Evolutionary conservation across 495 filamentous ascomycete genomes (phyloP), one percentile per base, ranked within the genome.

Genomic region (Talaromyces borbonicus): DNA sequence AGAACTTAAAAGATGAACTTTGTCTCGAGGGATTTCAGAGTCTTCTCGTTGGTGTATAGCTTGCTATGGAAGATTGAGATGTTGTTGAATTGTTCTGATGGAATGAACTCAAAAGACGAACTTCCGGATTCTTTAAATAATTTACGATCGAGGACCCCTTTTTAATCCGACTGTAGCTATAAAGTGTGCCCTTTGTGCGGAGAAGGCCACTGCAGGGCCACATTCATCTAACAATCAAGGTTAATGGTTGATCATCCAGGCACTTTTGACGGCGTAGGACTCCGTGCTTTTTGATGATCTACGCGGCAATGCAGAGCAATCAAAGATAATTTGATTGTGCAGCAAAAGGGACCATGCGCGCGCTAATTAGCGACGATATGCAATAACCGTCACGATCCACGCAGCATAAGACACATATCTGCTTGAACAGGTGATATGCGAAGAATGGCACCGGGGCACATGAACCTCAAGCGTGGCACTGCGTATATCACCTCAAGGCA

Each of bases 11-110:
- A 30, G 26, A 23, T 11, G 33, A 8, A 40, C 16, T n/a, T n/a
- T n/a, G n/a, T n/a, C n/a, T n/a, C n/a, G n/a, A 29, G n/a, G 11
- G 11, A 33, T 8, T 22, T 36, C 12, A 14, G 15, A 15, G 6
- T 44, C 8, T 44, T n/a, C 29, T 46, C 36, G 22, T 24, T 20
- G 24, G 27, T 50, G 55, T 50, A 27, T 46, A 16, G 36, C 32
- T 38, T 20, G 14, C 23, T 51, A n/a, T 52, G 18, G 54, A 39
- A 43, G 52, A 52, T 47, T 54, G 39, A 30, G 15, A 46, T 29
- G 18, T 30, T 29, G 19, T 26, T 31, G 9, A 39, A 31, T 24
- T 41, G 38, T 7, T 22, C 24, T 40, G 25, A 37, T 18, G 29
- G 37, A 22, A 19, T 41, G 38, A 41, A 32, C 19, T 43, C 30